Evolutionary conservation across 257 asterid species (phyloP), one percentile per base, ranked within the genome.

Genomic region (Scutellaria minor): DNA sequence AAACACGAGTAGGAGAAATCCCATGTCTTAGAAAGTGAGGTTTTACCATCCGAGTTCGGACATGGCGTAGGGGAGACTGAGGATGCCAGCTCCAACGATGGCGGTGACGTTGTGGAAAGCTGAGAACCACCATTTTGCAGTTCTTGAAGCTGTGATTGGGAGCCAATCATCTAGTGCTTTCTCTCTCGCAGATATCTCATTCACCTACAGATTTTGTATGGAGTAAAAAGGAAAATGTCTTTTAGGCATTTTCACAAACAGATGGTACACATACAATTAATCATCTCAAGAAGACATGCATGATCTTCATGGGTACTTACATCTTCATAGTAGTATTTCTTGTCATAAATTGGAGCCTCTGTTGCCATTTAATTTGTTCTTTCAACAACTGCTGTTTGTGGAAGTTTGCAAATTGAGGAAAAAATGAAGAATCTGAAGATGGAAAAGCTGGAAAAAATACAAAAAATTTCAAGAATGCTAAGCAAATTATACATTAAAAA

Each of bases 91-190:
- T 39, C 86, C 89, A 18, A 85, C 89, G 52, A 82, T 77, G 12
- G 89, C 86, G 2, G 88, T 81, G 65, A 85, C 85, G 20, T 85
- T 82, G 82, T 82, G 89, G 67, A 85, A 82, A 51, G 89, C 82
- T 0, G 89, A 66, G 69, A 60, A 65, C 89, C 85, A 85, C 87
- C 89, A 85, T 63, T 75, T 85, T 9, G 81, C 87, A 2, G 71
- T 75, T 46, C 89, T 78, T 57, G 89, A 82, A 7, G 89, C 80
- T 1, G 81, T 75, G n/a, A 85, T 78, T 0, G 89, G 89, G 53
- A 85, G 83, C 89, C 87, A 85, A 10, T 76, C 84, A 9, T 85
- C 89, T 8, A 84, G 71, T 2, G 74, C 79, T 24, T 5, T 71
- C 22, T 84, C 81, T 39, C 72, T 66, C 1, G 72, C 84, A 0